Conservation (phyloP, 2,329 filamentous ascomycete genomes). For the Fusarium annulatum region DNA sequence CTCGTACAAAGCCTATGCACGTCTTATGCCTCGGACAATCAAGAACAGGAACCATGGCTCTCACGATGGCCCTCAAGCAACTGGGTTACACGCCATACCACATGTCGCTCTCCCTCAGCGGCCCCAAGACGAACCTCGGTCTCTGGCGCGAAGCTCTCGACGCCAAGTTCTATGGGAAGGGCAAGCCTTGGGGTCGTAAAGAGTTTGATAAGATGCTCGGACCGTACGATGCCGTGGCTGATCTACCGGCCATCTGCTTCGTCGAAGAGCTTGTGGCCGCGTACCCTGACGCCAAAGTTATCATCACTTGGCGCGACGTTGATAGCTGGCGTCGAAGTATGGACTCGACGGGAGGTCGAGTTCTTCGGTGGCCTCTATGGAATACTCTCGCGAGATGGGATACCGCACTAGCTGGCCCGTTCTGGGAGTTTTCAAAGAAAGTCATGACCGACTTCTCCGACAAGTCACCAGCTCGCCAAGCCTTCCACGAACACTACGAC, state of each 20-base stretch:
- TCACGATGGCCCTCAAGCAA: slow-evolving; percentile 15
- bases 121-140: slow-evolving; percentile 13
- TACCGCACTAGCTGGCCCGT: slow-evolving; percentile 1
- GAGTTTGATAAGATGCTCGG: slow-evolving; percentile 36
- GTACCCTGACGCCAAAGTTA: slow-evolving; percentile 32
- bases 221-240: slow-evolving; percentile 12
- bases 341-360: slow-evolving; percentile 17
- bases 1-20: slow-evolving; percentile 27
- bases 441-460: slow-evolving; percentile 23
- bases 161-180: slow-evolving; percentile 27
- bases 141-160: slow-evolving; percentile 37
- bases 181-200: slow-evolving; percentile 23
- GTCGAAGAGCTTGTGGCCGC: slow-evolving; percentile 29
- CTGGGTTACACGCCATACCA: slow-evolving; percentile 33
- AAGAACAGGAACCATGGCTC: slow-evolving; percentile 9
- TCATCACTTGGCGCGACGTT: slow-evolving; percentile 18
- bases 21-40: slow-evolving; percentile 34
- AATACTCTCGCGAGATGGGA: slow-evolving; percentile 24
- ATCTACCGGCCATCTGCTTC: slow-evolving; percentile 31
- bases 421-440: slow-evolving; percentile 30
- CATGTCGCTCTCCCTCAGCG: slow-evolving; percentile 9
- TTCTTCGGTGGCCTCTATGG: slow-evolving; percentile 34
- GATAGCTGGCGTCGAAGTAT: slow-evolving; percentile 29
- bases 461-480: slow-evolving; percentile 11
- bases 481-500: slow-evolving; percentile 14